Percentiles rank a stretch among this genome's conserved stretches.
Evolutionary conservation across 2,329 filamentous ascomycete species (phyloP).

Genomic region (Talaromyces verruculosus): DNA sequence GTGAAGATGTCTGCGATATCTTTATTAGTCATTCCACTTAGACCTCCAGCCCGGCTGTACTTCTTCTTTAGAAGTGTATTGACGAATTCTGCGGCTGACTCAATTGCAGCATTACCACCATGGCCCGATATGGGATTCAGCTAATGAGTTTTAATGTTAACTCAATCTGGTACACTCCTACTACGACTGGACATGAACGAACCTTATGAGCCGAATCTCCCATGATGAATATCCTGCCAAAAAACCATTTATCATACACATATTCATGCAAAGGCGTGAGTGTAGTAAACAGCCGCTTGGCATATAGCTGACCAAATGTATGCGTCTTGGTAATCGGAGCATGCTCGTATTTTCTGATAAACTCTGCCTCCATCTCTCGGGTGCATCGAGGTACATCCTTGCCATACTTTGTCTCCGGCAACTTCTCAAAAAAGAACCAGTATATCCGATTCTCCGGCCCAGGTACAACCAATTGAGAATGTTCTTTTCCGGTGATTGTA

Average conservation of each 20-base stretch:
- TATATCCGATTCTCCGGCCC: background rate
- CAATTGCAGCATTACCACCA: background rate
- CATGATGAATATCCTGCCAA: background rate
- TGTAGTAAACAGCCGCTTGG: background rate
- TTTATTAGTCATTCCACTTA: background rate
- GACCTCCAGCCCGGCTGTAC: background rate
- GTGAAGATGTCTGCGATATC: background rate
- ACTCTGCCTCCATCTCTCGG: background rate
- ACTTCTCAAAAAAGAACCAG: constrained; percentile 2
- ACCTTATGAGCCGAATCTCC: constrained; percentile 3
- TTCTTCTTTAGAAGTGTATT: background rate
- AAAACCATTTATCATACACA: background rate
- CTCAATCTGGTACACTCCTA: background rate
- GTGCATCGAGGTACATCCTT: background rate
- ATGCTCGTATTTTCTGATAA: background rate
- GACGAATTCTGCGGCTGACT: background rate
- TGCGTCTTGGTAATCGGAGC: background rate
- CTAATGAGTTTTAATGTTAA: background rate
- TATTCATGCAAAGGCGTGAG: background rate
- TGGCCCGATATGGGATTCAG: background rate
- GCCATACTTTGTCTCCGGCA: background rate
- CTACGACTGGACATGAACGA: background rate
- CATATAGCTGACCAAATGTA: background rate
- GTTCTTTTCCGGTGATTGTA: background rate
- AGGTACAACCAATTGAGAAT: background rate